Base-by-base conservation (phyloP, 164 flowering plant species). In the Tetracentron sinense region DNA sequence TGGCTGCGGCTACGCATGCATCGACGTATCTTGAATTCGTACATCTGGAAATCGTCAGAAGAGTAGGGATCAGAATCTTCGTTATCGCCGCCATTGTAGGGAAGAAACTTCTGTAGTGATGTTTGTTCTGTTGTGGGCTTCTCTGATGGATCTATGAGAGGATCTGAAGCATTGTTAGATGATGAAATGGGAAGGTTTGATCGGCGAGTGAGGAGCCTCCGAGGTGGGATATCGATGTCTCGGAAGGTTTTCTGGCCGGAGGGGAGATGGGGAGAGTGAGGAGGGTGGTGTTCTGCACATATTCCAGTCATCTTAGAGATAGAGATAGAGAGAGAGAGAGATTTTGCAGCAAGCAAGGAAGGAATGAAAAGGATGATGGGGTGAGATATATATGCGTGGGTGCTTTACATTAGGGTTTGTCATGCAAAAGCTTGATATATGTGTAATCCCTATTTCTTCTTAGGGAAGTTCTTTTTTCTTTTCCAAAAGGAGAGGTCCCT, bases 1-100 rank as follows among this genome's bases (percentile, higher is more conserved):
- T 92, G 98, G 73, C 84, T 82, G 0, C 96, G 83, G 72, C 94
- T 85, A 11, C 96, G 78, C 28, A 80, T 79, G 75, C 98, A 92
- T 31, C 82, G 69, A 26, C 96, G 73, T 6, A 92, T 79, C 88
- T 92, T 92, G 73, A 90, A 92, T 72, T 90, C 98, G 60, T 74
- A 90, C 85, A 92, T 92, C 0, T 97, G 79, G 74, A 92, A 92
- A 10, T 83, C 84, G 62, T 90, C 97, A 4, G 78, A 71, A 0
- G 92, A 70, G 71, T 87, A 85, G 0, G 88, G 91, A 30, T 74
- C 75, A 12, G 44, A 50, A 0, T 63, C 71, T 1, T 64, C 75
- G 5, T 63, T 79, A 14, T 23, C 66, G 31, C 6, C 60, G 61
- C n/a, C 31, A 70, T 81, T 79, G 69, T 21, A 73, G 25, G 85